phyloP scores from a whole-genome alignment of 164 flowering plant species.

The Annona squamosa region DNA sequence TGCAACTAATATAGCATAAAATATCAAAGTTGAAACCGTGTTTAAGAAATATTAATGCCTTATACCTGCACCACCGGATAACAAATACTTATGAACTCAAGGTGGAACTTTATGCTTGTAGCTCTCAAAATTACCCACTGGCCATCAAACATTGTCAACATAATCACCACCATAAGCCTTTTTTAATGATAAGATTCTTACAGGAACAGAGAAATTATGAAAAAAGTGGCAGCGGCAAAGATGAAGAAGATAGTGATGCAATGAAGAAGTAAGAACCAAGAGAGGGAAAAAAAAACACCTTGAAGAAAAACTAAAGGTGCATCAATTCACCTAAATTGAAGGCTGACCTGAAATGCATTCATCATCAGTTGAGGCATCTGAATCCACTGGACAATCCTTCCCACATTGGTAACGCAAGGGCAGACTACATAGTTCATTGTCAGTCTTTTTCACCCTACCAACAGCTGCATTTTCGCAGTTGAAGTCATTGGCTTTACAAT shows the following conservation, averaged over 20 bases:
- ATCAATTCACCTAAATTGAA: neutral
- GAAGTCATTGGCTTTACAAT: neutral
- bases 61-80: too few species aligned
- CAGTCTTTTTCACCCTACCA: conserved; percentile 1
- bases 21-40: too few species aligned
- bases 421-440: neutral
- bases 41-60: too few species aligned
- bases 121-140: too few species aligned
- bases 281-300: neutral
- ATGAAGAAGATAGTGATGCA: neutral
- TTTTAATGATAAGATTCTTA: too few species aligned
- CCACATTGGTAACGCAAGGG: neutral
- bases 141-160: too few species aligned
- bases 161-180: too few species aligned
- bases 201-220: neutral
- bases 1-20: too few species aligned
- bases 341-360: conserved; percentile 23
- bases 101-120: too few species aligned
- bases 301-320: neutral
- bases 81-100: too few species aligned
- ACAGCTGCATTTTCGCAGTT: neutral
- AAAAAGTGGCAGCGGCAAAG: neutral
- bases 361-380: conserved; percentile 15
- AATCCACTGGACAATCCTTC: conserved; percentile 1
- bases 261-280: neutral